phyloP scores from a whole-genome alignment of 2,329 filamentous ascomycete genomes.

The Neofusicoccum cordaticola region DNA sequence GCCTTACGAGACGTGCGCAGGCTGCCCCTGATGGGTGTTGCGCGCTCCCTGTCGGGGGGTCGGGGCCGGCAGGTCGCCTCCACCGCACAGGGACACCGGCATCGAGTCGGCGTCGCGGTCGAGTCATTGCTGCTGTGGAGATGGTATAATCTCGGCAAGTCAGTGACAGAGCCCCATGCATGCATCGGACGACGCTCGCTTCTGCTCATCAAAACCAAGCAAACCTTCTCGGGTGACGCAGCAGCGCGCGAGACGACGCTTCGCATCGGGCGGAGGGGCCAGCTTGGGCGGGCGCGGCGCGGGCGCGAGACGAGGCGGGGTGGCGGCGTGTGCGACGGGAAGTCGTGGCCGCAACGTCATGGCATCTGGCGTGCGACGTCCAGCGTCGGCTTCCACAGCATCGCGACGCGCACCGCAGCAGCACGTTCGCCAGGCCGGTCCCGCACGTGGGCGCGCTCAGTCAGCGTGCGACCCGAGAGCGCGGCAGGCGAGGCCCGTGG shows the following conservation, averaged over 20 bases:
- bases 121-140: background rate
- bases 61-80: background rate
- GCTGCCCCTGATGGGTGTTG: background rate
- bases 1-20: background rate
- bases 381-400: background rate
- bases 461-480: slow-evolving; percentile 11
- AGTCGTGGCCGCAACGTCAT: slow-evolving; percentile 8
- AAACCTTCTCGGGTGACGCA: slow-evolving; percentile 13
- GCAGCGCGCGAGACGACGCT: background rate
- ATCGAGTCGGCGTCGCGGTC: background rate
- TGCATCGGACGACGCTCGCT: slow-evolving; percentile 8
- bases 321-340: background rate
- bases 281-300: background rate
- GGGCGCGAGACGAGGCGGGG: background rate
- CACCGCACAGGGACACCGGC: no score
- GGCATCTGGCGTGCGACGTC: no score
- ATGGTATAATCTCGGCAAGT: background rate
- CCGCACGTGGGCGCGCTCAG: slow-evolving; percentile 14
- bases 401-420: no score
- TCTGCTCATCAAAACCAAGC: slow-evolving; percentile 12
- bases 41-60: slow-evolving; percentile 1
- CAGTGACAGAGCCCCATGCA: background rate
- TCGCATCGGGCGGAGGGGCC: background rate
- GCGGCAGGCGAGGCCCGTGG: background rate
- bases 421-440: background rate